These are phyloP conservation scores for Rhizophagus sp. DNA, from an alignment of 192 early-diverging fungal species.

Conservation along the genomic window DNA sequence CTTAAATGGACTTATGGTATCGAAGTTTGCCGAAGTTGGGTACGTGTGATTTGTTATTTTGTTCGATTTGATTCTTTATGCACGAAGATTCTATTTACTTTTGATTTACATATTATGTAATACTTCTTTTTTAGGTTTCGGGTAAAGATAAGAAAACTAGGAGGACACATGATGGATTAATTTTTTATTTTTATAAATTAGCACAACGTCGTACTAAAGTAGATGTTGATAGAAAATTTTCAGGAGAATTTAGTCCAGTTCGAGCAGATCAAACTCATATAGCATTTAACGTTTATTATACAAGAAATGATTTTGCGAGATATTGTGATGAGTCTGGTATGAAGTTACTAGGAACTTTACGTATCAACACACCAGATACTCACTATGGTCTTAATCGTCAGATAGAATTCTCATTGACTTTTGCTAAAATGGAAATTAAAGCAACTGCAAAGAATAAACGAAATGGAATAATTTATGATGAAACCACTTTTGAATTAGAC, in stretches of 20 bases:
- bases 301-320: background rate
- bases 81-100: no score
- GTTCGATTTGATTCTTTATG: no score
- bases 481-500: background rate
- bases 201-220: background rate
- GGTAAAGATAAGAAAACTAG: background rate
- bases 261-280: background rate
- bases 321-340: conserved; percentile 21
- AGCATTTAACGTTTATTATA: conserved; percentile 23
- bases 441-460: conserved; percentile 9
- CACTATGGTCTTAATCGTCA: background rate
- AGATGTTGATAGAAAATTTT: conserved; percentile 14
- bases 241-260: conserved; percentile 1
- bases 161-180: conserved; percentile 8
- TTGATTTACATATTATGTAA: no score
- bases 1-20: conserved; percentile 27
- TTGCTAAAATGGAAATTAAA: conserved; percentile 17
- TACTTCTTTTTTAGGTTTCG: background rate
- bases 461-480: background rate
- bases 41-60: no score
- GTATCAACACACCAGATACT: conserved; percentile 11
- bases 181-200: conserved; percentile 3
- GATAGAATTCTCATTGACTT: conserved; percentile 25
- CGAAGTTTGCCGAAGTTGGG: background rate
- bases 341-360: conserved; percentile 8